Percentiles rank a stretch among this genome's conserved stretches.
phyloP scores from a whole-genome alignment of 1,284 basidiomycete genomes.

The Heterobasidion annosum region DNA sequence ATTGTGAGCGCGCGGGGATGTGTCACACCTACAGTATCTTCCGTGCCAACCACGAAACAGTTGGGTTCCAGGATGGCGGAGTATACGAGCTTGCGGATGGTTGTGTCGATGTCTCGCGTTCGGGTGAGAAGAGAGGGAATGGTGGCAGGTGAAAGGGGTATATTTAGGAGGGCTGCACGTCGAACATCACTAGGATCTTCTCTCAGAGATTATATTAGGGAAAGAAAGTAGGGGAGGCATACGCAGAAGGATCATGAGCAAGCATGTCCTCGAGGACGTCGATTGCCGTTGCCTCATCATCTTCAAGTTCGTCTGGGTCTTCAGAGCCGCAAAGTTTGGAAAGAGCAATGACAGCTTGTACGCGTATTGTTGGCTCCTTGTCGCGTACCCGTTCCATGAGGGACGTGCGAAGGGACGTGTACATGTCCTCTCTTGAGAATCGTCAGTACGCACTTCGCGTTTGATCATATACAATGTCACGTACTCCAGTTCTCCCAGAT shows the following conservation, averaged over 20 bases:
- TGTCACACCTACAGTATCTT: conserved; percentile 38
- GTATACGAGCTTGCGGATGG: conserved; percentile 80
- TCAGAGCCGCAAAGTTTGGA: conserved; percentile 79
- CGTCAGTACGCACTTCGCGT: neutral
- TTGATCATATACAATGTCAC: conserved; percentile 14
- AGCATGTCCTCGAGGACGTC: conserved; percentile 71
- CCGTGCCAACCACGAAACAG: conserved; percentile 9
- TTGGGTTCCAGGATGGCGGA: conserved; percentile 46
- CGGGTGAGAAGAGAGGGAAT: conserved; percentile 70
- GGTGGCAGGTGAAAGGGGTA: conserved; percentile 55
- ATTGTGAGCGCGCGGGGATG: conserved; percentile 67
- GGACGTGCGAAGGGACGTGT: conserved; percentile 54
- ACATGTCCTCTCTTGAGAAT: conserved; percentile 69
- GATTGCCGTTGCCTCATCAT: conserved; percentile 56
- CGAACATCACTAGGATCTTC: conserved; percentile 70
- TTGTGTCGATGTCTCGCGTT: conserved; percentile 79
- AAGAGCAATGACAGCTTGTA: conserved; percentile 81
- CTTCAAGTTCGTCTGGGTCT: conserved; percentile 55
- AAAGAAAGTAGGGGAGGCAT: conserved; percentile 22
- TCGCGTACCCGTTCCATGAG: conserved; percentile 79
- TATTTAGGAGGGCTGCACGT: conserved; percentile 75
- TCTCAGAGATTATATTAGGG: conserved; percentile 3
- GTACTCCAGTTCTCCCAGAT: conserved; percentile 80
- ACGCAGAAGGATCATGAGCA: conserved; percentile 74
- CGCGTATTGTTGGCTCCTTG: conserved; percentile 79